Evolutionary conservation across 2,329 filamentous ascomycete genomes (phyloP).

Genomic region (Curvularia verruculosa): DNA sequence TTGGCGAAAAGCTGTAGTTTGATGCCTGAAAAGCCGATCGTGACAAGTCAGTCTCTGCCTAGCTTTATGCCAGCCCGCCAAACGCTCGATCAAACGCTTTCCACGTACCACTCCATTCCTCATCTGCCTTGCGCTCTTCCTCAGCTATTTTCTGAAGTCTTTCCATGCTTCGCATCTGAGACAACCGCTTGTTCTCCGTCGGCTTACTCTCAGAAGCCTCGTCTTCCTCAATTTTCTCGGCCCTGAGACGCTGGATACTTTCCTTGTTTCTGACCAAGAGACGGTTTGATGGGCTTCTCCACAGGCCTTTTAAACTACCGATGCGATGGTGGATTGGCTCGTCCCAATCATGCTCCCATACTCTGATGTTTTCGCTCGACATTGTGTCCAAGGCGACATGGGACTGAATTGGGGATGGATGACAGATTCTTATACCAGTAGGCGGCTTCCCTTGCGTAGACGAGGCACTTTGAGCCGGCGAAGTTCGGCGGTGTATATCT

Average conservation of each 20-base stretch:
- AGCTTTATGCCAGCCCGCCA: neutral
- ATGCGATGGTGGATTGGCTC: constrained; percentile 11
- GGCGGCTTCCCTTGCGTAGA: neutral
- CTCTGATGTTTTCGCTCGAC: neutral
- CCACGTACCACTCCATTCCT: constrained; percentile 15
- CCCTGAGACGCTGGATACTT: constrained; percentile 6
- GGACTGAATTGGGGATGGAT: neutral
- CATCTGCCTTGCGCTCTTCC: constrained; percentile 10
- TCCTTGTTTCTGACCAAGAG: constrained; percentile 12
- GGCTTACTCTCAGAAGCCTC: neutral
- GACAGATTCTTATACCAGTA: neutral
- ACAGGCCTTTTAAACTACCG: constrained; percentile 8
- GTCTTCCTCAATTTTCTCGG: constrained; percentile 3
- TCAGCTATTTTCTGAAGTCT: constrained; percentile 19
- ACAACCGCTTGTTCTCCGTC: neutral
- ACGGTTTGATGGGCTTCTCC: constrained; percentile 10
- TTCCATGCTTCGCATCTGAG: constrained; percentile 11
- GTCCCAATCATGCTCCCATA: constrained; percentile 16
- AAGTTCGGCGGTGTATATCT: neutral
- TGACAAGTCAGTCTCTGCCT: constrained; percentile 1
- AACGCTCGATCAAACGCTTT: neutral
- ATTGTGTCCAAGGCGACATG: neutral
- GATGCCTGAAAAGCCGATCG: constrained; percentile 4
- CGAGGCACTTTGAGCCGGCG: neutral
- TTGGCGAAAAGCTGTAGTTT: constrained; percentile 4